phyloP scores from a whole-genome alignment of 176 grass and related monocot species.

The Alopecurus myosuroides region DNA sequence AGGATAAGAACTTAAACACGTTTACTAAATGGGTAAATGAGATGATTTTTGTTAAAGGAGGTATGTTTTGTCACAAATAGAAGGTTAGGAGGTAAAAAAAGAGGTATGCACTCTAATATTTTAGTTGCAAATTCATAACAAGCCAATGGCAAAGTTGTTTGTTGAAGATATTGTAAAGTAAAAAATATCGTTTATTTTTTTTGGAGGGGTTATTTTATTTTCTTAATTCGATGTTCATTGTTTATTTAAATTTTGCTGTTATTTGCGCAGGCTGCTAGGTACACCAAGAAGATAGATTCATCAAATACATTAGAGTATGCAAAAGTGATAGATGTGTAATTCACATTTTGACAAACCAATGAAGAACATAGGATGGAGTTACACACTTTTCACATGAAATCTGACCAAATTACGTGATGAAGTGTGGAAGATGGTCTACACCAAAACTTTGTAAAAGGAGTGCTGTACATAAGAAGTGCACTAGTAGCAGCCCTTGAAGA shows the following conservation, averaged over 20 bases:
- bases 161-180: background rate
- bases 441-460: background rate
- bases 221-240: background rate
- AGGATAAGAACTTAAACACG: too few species aligned
- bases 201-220: background rate
- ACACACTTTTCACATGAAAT: background rate
- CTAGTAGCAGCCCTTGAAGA: background rate
- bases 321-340: constrained; percentile 17
- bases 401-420: background rate
- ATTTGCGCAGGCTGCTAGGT: background rate
- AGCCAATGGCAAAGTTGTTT: background rate
- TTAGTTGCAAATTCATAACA: too few species aligned
- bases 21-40: too few species aligned
- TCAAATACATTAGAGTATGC: constrained; percentile 13
- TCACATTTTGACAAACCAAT: background rate
- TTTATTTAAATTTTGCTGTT: background rate
- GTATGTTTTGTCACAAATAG: too few species aligned
- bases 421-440: background rate
- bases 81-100: too few species aligned
- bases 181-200: background rate
- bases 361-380: background rate
- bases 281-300: background rate
- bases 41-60: too few species aligned
- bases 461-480: background rate
- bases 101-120: too few species aligned